Evolutionary conservation across 2,329 filamentous ascomycete species (phyloP), one percentile per base, ranked within the genome.

Genomic region (Fonsecaea monophora): DNA sequence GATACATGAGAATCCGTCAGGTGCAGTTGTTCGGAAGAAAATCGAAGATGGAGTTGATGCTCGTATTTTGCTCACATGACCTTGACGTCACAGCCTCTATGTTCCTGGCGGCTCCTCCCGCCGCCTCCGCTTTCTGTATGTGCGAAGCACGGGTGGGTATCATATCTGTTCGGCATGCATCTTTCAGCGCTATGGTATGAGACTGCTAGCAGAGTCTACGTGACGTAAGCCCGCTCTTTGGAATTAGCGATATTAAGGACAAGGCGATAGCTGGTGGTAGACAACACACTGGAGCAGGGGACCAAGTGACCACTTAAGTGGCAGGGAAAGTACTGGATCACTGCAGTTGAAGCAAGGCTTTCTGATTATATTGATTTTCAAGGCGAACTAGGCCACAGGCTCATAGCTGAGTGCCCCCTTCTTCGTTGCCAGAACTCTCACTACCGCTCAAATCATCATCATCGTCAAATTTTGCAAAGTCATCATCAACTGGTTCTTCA

Each of bases 361-460:
- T 30, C 25, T 21, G 21, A 5, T 25, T 50, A 50, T 50, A 50
- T 50, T 10, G 45, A 6, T 25, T 25, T 21, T 25, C 7, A 25
- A 10, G 6, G 45, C 18, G 45, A 48, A 9, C 13, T 2, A 25
- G 18, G 18, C 3, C 18, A 50, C 7, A 30, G 45, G 2, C n/a
- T 66, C 40, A 66, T 42, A 62, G 37, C 34, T 66, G 58, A 53
- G 59, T 59, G 8, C 64, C 64, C 21, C 64, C 64, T 6, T 66
- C 60, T 1, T 53, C 53, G 40, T 62, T 48, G n/a, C 32, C 57
- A 40, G 45, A 30, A 60, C 32, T 61, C 30, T 42, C 58, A 25
- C n/a, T 35, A 37, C 53, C 34, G 18, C 50, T 66, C 60, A 35
- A 62, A 15, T 66, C 64, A 10, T 63, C 15, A 76, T 72, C 60